Conservation (phyloP, 1,284 basidiomycete species). For the Naganishia sp. region DNA sequence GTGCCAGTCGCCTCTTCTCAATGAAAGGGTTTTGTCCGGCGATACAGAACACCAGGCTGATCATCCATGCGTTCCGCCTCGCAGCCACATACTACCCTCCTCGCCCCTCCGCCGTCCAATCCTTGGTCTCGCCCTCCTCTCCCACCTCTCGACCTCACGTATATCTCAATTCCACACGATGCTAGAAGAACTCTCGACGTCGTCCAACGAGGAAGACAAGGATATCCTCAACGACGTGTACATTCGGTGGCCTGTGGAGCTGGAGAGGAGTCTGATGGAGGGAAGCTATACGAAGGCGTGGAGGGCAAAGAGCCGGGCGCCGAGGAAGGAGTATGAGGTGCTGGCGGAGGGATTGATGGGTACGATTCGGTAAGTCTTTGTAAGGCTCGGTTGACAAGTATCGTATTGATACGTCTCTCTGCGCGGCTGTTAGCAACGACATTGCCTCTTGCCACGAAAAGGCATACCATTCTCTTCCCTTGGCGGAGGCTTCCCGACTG, state of each 20-base stretch:
- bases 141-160: conserved; percentile 90
- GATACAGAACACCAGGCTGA: not conserved
- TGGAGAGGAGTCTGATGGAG: conserved; percentile 98
- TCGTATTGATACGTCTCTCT: not conserved
- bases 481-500: conserved; percentile 49
- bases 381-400: not conserved
- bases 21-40: not conserved
- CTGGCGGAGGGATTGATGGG: conserved; percentile 52
- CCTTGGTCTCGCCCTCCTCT: conserved; percentile 89
- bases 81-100: conserved; percentile 69
- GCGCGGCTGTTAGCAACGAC: conserved; percentile 42
- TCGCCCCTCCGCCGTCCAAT: conserved; percentile 86
- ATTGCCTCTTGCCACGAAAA: conserved; percentile 54
- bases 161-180: conserved; percentile 99
- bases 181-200: conserved; percentile 77
- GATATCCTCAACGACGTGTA: conserved; percentile 72
- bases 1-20: too few species aligned
- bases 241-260: conserved; percentile 81
- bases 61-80: conserved; percentile 1
- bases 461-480: conserved; percentile 51
- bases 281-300: conserved; percentile 98
- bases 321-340: conserved; percentile 52
- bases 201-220: conserved; percentile 58
- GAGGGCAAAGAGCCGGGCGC: conserved; percentile 81
- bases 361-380: conserved; percentile 47